Evolutionary conservation across 2,329 filamentous ascomycete species (phyloP).

Genomic region (Cytospora piceae): DNA sequence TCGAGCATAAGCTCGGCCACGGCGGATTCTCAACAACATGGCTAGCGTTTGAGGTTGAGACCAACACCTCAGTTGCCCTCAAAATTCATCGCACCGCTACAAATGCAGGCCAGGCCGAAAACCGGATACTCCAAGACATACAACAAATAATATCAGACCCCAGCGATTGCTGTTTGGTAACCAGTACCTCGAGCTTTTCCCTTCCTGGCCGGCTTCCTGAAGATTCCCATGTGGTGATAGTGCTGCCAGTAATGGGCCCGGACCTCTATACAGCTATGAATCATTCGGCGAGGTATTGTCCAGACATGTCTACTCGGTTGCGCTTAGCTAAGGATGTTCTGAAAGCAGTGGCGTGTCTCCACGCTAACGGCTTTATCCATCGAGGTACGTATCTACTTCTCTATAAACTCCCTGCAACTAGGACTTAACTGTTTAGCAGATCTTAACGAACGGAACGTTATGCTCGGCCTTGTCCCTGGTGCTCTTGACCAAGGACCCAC

Average conservation of each 20-base stretch:
- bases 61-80: conserved; percentile 7
- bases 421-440: neutral
- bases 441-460: neutral
- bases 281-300: neutral
- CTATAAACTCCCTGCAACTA: neutral
- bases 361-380: neutral
- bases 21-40: conserved; percentile 2
- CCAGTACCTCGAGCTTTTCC: neutral
- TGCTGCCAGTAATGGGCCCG: conserved; percentile 3
- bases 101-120: conserved; percentile 9
- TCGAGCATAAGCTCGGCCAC: conserved; percentile 4
- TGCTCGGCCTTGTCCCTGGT: conserved; percentile 3
- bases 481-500: conserved; percentile 1
- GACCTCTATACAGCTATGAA: neutral
- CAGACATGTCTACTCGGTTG: neutral
- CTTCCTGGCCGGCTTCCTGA: conserved; percentile 6
- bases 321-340: conserved; percentile 10
- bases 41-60: conserved; percentile 7
- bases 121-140: conserved; percentile 2
- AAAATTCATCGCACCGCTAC: conserved; percentile 8
- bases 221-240: conserved; percentile 5
- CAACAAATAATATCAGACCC: neutral
- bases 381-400: neutral
- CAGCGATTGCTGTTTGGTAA: neutral
- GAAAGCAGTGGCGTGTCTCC: neutral